Evolutionary conservation across 805 yeast genomes (phyloP).

Genomic region (Saturnispora gosingensis): DNA sequence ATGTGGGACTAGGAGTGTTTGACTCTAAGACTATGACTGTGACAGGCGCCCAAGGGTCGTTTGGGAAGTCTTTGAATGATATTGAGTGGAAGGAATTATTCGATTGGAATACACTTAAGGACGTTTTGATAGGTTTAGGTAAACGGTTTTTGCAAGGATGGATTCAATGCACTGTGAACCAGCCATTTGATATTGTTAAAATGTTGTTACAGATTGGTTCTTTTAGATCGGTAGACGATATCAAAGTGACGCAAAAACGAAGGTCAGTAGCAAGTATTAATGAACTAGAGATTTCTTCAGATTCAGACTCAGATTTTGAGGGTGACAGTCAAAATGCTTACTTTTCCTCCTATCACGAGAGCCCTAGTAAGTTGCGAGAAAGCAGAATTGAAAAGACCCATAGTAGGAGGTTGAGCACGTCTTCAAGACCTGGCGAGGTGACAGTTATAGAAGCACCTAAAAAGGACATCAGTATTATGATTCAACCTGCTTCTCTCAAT

Average conservation of each 20-base stretch:
- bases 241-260: neutral
- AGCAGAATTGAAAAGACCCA: slow-evolving; percentile 25
- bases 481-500: slow-evolving; percentile 51
- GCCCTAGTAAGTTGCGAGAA: slow-evolving; percentile 18
- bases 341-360: slow-evolving; percentile 19
- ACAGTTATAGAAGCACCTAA: neutral
- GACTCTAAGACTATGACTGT: slow-evolving; percentile 8
- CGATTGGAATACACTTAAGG: slow-evolving; percentile 48
- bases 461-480: slow-evolving; percentile 7
- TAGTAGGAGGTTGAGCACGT: slow-evolving; percentile 10
- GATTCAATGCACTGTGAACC: slow-evolving; percentile 57
- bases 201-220: slow-evolving; percentile 74
- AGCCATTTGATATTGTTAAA: slow-evolving; percentile 82
- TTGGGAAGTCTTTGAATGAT: slow-evolving; percentile 26
- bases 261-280: neutral
- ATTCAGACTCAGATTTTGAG: slow-evolving; percentile 23
- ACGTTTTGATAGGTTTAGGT: slow-evolving; percentile 45
- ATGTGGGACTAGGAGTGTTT: slow-evolving; percentile 9
- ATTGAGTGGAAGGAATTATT: slow-evolving; percentile 60
- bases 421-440: slow-evolving; percentile 1
- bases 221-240: slow-evolving; percentile 28
- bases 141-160: slow-evolving; percentile 61
- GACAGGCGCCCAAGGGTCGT: neutral
- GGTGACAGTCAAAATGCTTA: slow-evolving; percentile 13
- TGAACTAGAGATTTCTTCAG: slow-evolving; percentile 2